Percentiles rank a stretch among this genome's conserved stretches.
phyloP scores from a whole-genome alignment of 352 stramenopile species.

The Thalassiosira delicatula region DNA sequence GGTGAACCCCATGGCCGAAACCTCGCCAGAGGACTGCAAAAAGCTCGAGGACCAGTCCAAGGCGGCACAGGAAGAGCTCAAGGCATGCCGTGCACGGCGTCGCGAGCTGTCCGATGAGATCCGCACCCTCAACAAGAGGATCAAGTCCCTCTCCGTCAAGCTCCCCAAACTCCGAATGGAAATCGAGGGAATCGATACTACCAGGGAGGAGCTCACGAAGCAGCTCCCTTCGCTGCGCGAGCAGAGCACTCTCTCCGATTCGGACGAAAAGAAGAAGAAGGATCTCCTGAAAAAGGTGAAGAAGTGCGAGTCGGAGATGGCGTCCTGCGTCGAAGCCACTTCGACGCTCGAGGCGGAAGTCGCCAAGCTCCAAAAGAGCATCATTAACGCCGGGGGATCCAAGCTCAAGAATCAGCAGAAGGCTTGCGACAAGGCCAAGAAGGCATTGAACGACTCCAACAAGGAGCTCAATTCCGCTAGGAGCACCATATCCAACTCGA shows the following conservation, averaged over 20 bases:
- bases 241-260: conserved; percentile 88
- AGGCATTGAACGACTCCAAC: conserved; percentile 73
- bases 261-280: conserved; percentile 88
- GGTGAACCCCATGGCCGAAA: conserved; percentile 51
- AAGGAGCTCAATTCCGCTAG: conserved; percentile 79
- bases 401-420: conserved; percentile 94
- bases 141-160: conserved; percentile 90
- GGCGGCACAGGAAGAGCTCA: conserved; percentile 71
- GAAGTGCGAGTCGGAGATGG: conserved; percentile 89
- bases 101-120: conserved; percentile 85
- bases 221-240: conserved; percentile 85
- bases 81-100: conserved; percentile 67
- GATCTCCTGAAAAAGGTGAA: conserved; percentile 87
- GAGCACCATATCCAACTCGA: conserved; percentile 71
- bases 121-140: conserved; percentile 85
- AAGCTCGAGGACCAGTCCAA: conserved; percentile 72
- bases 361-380: conserved; percentile 91
- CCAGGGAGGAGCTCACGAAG: conserved; percentile 79
- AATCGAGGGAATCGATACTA: conserved; percentile 83
- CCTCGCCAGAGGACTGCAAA: conserved; percentile 55
- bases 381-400: conserved; percentile 92
- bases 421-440: conserved; percentile 79
- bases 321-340: conserved; percentile 68
- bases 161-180: conserved; percentile 91
- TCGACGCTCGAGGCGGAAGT: conserved; percentile 85